A percentile compares a stretch with the other conserved stretches of the same genome.
Evolutionary conservation across 495 filamentous ascomycete genomes (phyloP).

Genomic region (Hypoxylon fuscum): DNA sequence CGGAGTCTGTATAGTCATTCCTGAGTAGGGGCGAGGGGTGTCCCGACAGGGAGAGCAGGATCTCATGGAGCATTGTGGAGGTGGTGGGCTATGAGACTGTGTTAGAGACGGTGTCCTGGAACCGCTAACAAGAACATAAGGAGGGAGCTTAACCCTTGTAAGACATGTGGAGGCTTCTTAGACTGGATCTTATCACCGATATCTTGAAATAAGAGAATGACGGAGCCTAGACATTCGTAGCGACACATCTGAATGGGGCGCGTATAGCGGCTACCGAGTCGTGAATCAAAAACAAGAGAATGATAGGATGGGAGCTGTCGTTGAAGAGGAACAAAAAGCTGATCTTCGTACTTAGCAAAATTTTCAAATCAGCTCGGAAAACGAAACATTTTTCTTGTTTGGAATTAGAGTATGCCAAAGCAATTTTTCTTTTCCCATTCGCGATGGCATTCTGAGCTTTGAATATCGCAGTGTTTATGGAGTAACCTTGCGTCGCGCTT

Average conservation of each 20-base stretch:
- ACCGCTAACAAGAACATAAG: background rate
- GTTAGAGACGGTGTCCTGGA: slow-evolving; percentile 13
- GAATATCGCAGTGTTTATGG: background rate
- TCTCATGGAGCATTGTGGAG: slow-evolving; percentile 89
- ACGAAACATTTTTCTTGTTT: no score
- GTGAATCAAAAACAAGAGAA: no score
- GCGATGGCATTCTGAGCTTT: no score
- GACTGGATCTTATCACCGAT: slow-evolving; percentile 48
- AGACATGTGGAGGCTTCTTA: slow-evolving; percentile 42
- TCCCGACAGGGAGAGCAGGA: slow-evolving; percentile 92
- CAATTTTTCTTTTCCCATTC: no score
- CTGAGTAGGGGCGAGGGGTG: slow-evolving; percentile 87
- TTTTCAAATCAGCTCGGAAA: no score
- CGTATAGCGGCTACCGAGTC: slow-evolving; percentile 1
- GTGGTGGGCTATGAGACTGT: slow-evolving; percentile 15
- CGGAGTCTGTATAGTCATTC: slow-evolving; percentile 49
- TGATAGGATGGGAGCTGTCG: no score
- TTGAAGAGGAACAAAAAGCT: no score
- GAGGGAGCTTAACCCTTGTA: slow-evolving; percentile 39
- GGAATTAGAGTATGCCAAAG: no score
- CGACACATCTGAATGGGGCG: slow-evolving; percentile 51
- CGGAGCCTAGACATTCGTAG: slow-evolving; percentile 58
- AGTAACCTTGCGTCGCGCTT: slow-evolving; percentile 3
- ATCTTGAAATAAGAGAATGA: slow-evolving; percentile 56
- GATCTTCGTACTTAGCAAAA: no score